Evolutionary conservation across 1,284 basidiomycete species (phyloP), one percentile per base, ranked within the genome.

Genomic region (Tetrapyrgos nigripes): DNA sequence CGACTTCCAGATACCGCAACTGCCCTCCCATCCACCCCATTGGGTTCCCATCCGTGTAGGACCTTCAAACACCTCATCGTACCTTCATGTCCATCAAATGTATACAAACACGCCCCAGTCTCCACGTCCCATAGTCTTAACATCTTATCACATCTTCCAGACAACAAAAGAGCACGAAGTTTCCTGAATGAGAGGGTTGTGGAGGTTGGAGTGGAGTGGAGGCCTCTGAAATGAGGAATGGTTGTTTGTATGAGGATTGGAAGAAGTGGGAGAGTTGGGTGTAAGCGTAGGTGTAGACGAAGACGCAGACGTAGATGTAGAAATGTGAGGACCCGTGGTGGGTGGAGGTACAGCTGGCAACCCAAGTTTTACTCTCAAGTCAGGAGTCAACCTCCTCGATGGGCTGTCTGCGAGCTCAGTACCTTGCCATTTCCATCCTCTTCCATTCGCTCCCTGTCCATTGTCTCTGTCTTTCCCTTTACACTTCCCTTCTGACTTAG

Each of bases 31-130:
- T 17, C 37, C 19, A 40, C 37, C 19, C 37, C 17, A 11, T n/a
- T 17, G 14, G 4, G 5, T 5, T 9, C 37, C 17, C 17, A 40
- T n/a, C 91, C 89, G 68, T 96, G 91, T 43, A 98, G 77, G 14
- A 96, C 91, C 67, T 93, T 93, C 58, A 98, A 81, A 72, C 95
- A 98, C 28, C 97, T 88, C 58, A 98, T 92, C 0, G 96, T 98
- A 0, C 94, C 94, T 0, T 88, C 88, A 74, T 98, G 97, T 0
- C 96, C 97, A 3, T 82, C 79, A 17, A 99, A 81, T 6, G 88
- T 80, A 70, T 94, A 91, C 27, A 95, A 83, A 69, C 93, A 95
- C 62, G 85, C 83, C 89, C 93, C 95, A 5, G 91, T 89, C 50
- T 84, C 81, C 28, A 93, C 83, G 70, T 98, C 94, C 97, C 97